These are phyloP conservation scores for Colletotrichum lupini DNA, from an alignment of 2,329 filamentous ascomycete genomes.

Conservation along the genomic window DNA sequence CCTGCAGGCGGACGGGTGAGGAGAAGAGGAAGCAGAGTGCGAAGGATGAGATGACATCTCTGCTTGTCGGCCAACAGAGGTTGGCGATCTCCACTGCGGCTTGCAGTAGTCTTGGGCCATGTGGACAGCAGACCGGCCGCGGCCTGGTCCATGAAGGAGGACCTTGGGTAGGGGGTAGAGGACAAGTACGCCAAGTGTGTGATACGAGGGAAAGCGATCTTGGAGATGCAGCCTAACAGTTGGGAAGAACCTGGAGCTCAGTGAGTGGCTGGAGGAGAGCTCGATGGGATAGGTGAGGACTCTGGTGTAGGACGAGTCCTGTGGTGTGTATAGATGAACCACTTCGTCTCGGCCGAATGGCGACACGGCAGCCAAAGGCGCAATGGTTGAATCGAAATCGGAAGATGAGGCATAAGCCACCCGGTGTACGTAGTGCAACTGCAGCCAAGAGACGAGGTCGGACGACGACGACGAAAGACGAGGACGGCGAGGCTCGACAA, in stretches of 20 bases:
- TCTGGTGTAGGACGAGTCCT: background rate
- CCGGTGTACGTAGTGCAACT: constrained; percentile 13
- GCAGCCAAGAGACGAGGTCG: constrained; percentile 28
- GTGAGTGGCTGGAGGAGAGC: constrained; percentile 8
- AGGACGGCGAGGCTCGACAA: constrained; percentile 3
- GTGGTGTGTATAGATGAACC: constrained; percentile 17
- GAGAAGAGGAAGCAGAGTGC: background rate
- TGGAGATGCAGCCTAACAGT: constrained; percentile 19
- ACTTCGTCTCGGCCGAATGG: constrained; percentile 10
- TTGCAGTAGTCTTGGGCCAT: constrained; percentile 34
- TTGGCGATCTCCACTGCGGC: constrained; percentile 28
- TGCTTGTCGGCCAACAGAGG: constrained; percentile 13
- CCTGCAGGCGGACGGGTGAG: background rate
- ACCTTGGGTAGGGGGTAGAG: background rate
- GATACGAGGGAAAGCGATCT: constrained; percentile 34
- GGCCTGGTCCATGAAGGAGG: background rate
- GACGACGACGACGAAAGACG: constrained; percentile 8
- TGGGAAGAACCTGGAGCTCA: background rate
- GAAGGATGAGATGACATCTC: constrained; percentile 34
- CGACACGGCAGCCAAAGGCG: background rate
- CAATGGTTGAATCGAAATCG: background rate
- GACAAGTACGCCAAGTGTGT: constrained; percentile 32
- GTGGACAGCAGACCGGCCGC: constrained; percentile 15
- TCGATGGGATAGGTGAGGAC: background rate
- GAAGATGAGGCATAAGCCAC: constrained; percentile 9